A percentile compares a stretch with the other conserved stretches of the same genome.
Conservation (phyloP, 129 eudicot genomes). For the Solidago caesia region DNA sequence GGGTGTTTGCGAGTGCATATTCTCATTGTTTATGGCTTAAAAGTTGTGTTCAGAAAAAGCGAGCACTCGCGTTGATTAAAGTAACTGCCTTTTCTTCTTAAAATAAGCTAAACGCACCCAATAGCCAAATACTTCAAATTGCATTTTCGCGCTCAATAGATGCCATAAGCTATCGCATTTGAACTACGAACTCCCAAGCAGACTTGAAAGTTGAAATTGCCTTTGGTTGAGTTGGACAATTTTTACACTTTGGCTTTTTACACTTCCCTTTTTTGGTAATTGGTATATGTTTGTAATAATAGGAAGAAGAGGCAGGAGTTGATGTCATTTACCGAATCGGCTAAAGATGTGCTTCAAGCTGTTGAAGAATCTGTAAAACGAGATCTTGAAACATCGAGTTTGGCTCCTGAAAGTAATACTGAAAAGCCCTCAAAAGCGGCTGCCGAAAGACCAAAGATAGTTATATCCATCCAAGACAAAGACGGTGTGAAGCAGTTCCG, state of each 20-base stretch:
- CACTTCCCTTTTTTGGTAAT: constrained; percentile 3
- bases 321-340: constrained; percentile 60
- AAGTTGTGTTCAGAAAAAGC: too few relatives aligned
- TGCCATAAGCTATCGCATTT: too few relatives aligned
- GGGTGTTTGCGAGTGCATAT: too few relatives aligned
- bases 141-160: too few relatives aligned
- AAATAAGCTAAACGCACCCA: too few relatives aligned
- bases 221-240: constrained; percentile 11
- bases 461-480: constrained; percentile 79
- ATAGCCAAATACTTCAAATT: too few relatives aligned
- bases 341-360: constrained; percentile 48
- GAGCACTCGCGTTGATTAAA: too few relatives aligned
- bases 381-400: constrained; percentile 42
- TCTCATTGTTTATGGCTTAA: too few relatives aligned
- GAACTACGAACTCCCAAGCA: too few relatives aligned
- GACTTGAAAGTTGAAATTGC: not conserved
- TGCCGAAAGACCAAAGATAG: constrained; percentile 61
- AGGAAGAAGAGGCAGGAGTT: constrained; percentile 74
- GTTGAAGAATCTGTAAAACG: constrained; percentile 63
- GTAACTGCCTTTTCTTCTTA: too few relatives aligned
- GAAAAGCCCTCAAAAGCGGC: constrained; percentile 52
- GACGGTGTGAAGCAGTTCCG: constrained; percentile 61
- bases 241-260: constrained; percentile 28
- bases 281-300: constrained; percentile 21
- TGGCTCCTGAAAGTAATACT: constrained; percentile 26